A percentile compares a stretch with the other conserved stretches of the same genome.
Conservation (phyloP, 768 basidiomycete species). For the Boletus reticulatus region DNA sequence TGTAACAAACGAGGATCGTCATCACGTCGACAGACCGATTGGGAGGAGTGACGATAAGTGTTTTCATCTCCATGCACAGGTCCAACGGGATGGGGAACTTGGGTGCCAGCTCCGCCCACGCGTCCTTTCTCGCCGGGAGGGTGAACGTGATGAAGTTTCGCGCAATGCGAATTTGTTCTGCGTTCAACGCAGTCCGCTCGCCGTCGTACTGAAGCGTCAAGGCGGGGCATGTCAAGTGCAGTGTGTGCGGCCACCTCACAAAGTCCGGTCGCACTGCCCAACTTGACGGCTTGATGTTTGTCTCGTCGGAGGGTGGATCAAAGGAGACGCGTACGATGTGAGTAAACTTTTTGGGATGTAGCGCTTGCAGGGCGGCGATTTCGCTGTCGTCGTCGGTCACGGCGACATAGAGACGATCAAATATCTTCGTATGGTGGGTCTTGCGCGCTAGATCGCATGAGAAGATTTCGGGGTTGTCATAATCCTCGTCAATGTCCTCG, state of each 20-base stretch:
- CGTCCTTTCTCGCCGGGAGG: neutral
- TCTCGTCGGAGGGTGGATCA: no score
- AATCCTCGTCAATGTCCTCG: neutral
- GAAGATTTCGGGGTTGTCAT: neutral
- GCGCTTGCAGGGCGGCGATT: neutral
- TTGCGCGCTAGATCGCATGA: neutral
- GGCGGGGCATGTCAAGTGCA: no score
- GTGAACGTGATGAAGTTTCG: neutral
- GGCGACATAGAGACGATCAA: neutral
- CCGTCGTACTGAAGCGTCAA: neutral
- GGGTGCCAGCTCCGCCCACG: neutral
- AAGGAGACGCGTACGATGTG: neutral
- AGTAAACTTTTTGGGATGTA: neutral
- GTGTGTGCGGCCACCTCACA: no score
- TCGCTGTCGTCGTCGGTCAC: conserved; percentile 4
- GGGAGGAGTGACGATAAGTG: neutral
- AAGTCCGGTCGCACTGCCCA: no score
- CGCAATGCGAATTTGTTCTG: neutral
- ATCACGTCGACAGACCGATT: neutral
- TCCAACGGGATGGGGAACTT: neutral
- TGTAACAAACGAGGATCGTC: neutral
- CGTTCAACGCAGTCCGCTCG: neutral
- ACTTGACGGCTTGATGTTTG: no score
- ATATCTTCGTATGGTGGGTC: neutral
- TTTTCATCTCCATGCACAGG: neutral